Evolutionary conservation across 495 filamentous ascomycete genomes (phyloP).

Genomic region (Podospora australis): DNA sequence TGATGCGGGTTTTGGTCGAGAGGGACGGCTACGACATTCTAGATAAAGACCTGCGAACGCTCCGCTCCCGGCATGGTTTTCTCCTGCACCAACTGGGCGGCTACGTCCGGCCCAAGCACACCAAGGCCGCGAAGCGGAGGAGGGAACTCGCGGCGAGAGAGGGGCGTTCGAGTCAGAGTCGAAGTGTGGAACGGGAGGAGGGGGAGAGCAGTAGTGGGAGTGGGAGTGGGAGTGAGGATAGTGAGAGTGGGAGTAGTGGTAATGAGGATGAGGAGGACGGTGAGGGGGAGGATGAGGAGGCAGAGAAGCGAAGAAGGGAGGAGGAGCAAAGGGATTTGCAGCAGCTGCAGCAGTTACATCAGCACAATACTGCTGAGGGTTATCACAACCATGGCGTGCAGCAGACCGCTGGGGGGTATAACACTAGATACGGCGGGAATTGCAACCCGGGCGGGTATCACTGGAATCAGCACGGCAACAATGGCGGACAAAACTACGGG

Average conservation of each 20-base stretch:
- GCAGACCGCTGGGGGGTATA: slow-evolving; percentile 31
- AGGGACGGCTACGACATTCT: no score
- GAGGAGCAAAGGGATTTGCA: no score
- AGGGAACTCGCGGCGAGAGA: neutral
- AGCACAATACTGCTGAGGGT: neutral
- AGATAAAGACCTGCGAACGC: no score
- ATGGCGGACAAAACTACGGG: no score
- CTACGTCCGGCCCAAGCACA: neutral
- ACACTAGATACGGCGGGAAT: slow-evolving; percentile 47
- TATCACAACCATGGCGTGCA: slow-evolving; percentile 8
- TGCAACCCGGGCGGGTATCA: no score
- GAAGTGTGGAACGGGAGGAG: neutral
- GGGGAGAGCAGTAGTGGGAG: neutral
- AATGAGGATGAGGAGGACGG: slow-evolving; percentile 2
- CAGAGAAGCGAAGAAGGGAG: neutral
- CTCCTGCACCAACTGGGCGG: neutral
- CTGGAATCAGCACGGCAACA: no score
- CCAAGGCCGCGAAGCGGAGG: neutral
- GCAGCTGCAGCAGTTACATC: slow-evolving; percentile 1
- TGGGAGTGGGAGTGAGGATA: neutral
- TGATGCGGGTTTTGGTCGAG: no score
- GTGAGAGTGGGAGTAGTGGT: neutral
- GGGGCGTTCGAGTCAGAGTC: neutral
- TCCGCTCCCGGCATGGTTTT: neutral
- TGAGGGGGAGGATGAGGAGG: neutral